phyloP scores from a whole-genome alignment of 2,329 filamentous ascomycete genomes.

The Venturia nashicola region DNA sequence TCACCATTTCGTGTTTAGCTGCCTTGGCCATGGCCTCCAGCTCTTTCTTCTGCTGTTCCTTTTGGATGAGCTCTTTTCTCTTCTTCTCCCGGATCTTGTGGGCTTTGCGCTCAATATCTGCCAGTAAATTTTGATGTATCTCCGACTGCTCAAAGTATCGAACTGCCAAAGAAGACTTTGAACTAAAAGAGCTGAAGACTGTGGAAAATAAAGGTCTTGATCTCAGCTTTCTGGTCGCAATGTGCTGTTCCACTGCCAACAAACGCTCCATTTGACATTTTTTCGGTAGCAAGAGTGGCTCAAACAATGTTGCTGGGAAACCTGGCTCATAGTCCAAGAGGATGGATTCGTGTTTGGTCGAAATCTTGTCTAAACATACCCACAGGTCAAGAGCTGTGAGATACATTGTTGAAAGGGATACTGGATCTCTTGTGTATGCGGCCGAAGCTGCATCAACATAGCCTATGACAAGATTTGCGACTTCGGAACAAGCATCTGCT shows the following conservation, averaged over 20 bases:
- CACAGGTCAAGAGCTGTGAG: conserved; percentile 46
- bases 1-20: too few species aligned
- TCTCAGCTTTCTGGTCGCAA: conserved; percentile 25
- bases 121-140: not conserved
- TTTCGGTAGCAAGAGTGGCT: conserved; percentile 41
- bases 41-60: not conserved
- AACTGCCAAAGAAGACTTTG: not conserved
- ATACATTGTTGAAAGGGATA: conserved; percentile 28
- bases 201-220: not conserved
- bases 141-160: not conserved
- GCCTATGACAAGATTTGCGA: not conserved
- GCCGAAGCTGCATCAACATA: not conserved
- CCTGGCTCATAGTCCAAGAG: conserved; percentile 39
- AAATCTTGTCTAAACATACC: conserved; percentile 42
- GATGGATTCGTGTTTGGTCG: conserved; percentile 31
- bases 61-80: not conserved
- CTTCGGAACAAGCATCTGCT: not conserved
- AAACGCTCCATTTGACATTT: conserved; percentile 39
- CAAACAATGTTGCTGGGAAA: conserved; percentile 38
- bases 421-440: not conserved
- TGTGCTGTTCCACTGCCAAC: conserved; percentile 36
- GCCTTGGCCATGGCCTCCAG: not conserved
- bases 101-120: not conserved
- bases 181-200: not conserved
- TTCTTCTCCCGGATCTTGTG: not conserved